Evolutionary conservation across 2,329 filamentous ascomycete species (phyloP).

Genomic region (Trichoderma atrobrunneum): DNA sequence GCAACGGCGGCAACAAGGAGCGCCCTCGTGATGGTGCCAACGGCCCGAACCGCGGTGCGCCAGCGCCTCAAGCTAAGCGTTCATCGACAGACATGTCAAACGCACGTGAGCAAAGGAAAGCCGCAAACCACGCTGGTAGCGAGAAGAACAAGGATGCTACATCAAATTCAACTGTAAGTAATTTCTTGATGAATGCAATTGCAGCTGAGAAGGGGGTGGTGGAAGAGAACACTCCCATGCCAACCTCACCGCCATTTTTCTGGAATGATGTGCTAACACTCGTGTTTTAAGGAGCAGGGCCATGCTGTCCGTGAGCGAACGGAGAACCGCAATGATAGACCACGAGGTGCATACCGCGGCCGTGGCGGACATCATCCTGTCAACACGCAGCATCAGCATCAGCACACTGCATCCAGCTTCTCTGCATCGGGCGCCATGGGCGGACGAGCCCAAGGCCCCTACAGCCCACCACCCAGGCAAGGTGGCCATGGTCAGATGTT

Average conservation of each 20-base stretch:
- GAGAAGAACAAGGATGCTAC: slow-evolving; percentile 44
- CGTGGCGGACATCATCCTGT: slow-evolving; percentile 44
- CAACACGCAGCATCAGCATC: slow-evolving; percentile 36
- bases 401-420: slow-evolving; percentile 33
- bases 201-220: neutral
- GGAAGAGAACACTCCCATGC: neutral
- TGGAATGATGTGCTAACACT: slow-evolving; percentile 15
- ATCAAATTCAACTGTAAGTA: slow-evolving; percentile 41
- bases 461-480: slow-evolving; percentile 46
- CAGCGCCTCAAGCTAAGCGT: slow-evolving; percentile 44
- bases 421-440: slow-evolving; percentile 35
- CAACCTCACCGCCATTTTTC: neutral
- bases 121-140: slow-evolving; percentile 30
- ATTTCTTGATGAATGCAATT: neutral
- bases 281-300: slow-evolving; percentile 26
- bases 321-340: slow-evolving; percentile 41
- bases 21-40: slow-evolving; percentile 36
- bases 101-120: slow-evolving; percentile 48
- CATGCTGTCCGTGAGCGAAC: slow-evolving; percentile 32
- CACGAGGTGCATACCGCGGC: slow-evolving; percentile 45
- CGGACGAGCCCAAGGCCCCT: slow-evolving; percentile 38
- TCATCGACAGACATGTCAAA: slow-evolving; percentile 40
- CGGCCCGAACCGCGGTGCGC: slow-evolving; percentile 35
- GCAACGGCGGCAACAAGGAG: slow-evolving; percentile 27
- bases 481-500: slow-evolving; percentile 37